A percentile compares a stretch with the other conserved stretches of the same genome.
Conservation (phyloP, 805 yeast genomes). For the Yamadazyma endophytica region DNA sequence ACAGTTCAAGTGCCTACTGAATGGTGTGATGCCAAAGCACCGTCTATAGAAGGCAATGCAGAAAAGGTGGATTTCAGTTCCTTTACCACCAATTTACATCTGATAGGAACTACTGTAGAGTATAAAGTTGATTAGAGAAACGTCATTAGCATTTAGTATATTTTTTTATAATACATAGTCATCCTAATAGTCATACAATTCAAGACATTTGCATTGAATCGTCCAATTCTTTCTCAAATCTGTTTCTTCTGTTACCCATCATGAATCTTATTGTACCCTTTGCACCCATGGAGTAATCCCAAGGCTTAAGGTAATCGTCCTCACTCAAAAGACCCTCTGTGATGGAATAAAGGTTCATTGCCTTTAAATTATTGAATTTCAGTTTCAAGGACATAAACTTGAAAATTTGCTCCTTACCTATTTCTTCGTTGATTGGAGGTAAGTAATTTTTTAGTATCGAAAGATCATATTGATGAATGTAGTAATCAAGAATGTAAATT, state of each 20-base stretch:
- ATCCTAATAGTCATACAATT: too few species aligned
- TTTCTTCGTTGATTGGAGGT: slow-evolving; percentile 28
- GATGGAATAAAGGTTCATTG: slow-evolving; percentile 27
- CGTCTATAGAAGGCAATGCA: slow-evolving; percentile 45
- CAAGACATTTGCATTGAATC: not conserved
- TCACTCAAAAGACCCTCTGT: slow-evolving; percentile 23
- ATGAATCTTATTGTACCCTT: slow-evolving; percentile 50
- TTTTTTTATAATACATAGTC: slow-evolving; percentile 1
- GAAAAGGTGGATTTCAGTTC: slow-evolving; percentile 69
- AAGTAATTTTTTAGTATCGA: slow-evolving; percentile 45
- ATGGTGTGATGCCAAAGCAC: slow-evolving; percentile 75
- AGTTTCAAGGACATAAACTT: slow-evolving; percentile 42
- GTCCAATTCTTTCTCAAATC: slow-evolving; percentile 37
- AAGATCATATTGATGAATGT: slow-evolving; percentile 51
- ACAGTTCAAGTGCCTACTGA: slow-evolving; percentile 62
- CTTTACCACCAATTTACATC: slow-evolving; percentile 64
- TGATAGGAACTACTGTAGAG: slow-evolving; percentile 69
- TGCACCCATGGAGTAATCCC: slow-evolving; percentile 36
- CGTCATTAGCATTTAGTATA: not conserved
- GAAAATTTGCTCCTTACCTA: slow-evolving; percentile 46
- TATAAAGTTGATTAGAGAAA: slow-evolving; percentile 34
- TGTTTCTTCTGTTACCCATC: slow-evolving; percentile 44
- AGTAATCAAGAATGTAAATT: slow-evolving; percentile 55
- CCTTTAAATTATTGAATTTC: slow-evolving; percentile 35
- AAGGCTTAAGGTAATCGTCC: slow-evolving; percentile 46